Conservation (phyloP, 129 eudicot species). For the Deinandra increscens region DNA sequence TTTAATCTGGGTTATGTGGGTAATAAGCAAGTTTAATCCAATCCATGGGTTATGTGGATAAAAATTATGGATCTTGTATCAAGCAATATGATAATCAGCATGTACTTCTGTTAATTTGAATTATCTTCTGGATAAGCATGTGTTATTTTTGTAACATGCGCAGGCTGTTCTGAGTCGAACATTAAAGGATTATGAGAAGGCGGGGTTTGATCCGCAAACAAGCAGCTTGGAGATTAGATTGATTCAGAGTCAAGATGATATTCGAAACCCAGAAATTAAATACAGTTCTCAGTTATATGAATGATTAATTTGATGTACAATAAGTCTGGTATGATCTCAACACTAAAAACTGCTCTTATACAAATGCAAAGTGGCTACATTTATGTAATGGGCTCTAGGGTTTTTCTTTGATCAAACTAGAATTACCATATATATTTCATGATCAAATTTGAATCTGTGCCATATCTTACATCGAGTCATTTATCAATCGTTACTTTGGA, state of each 20-base stretch:
- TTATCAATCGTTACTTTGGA: not conserved
- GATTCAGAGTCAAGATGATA: slow-evolving; percentile 87
- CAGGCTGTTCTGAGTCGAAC: slow-evolving; percentile 87
- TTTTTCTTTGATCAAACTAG: slow-evolving; percentile 7
- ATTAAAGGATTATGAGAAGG: slow-evolving; percentile 62
- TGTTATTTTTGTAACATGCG: slow-evolving; percentile 10
- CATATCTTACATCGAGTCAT: not conserved
- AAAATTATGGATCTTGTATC: not conserved
- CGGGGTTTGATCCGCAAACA: slow-evolving; percentile 73
- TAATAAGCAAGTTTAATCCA: not conserved
- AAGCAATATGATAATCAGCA: not conserved
- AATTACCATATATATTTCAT: slow-evolving; percentile 8
- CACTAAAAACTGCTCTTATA: not conserved
- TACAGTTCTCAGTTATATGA: slow-evolving; percentile 57
- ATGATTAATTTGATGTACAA: slow-evolving; percentile 31
- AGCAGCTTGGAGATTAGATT: slow-evolving; percentile 97
- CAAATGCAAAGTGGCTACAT: slow-evolving; percentile 19
- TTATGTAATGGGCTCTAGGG: slow-evolving; percentile 15
- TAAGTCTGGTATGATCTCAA: slow-evolving; percentile 9
- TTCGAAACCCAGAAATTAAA: slow-evolving; percentile 81
- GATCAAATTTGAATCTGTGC: not conserved
- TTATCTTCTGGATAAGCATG: not conserved
- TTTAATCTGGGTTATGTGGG: not conserved
- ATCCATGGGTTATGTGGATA: slow-evolving; percentile 6
- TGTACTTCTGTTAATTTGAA: not conserved